Base-by-base conservation (phyloP, 108 stramenopile species). In the Cyclotella distinguenda region DNA sequence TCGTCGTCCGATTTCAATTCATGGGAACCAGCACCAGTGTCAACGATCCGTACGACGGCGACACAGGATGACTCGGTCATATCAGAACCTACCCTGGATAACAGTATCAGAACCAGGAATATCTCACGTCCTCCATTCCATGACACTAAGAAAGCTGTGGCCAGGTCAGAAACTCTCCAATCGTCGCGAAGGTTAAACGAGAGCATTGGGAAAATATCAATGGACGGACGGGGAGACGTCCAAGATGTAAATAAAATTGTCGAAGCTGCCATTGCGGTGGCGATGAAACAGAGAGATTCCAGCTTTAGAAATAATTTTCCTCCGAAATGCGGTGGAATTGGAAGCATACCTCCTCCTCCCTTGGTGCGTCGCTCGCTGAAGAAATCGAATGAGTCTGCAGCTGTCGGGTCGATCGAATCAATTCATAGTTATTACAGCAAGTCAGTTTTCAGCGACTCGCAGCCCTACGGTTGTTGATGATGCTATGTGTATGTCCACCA, bases 211-310 rank as follows among this genome's bases (percentile, higher is more conserved):
- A 55, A 55, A 25, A 55, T 55, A 22, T 18, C 54, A 6, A 35
- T 55, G 4, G 34, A 55, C 4, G 54, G 54, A 28, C 51, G 33
- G 10, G 51, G 51, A 6, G 33, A 52, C 33, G 4, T 28, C 2
- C 15, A 31, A 31, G 27, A 52, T 52, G 51, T 52, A 6, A 52
- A 52, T 52, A 31, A 52, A 11, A 52, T 52, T 8, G 51, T 48
- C 10, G 16, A 10, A 10, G 21, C 21, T 11, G 46, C 21, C 13
- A 48, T 55, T 4, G 54, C 54, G 34, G 54, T 35, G 22, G 54
- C 54, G 19, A 36, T 34, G 9, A 36, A 35, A 11, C 40, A 42
- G 40, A 42, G 40, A 42, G 16, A 16, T 42, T n/a, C n/a, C n/a
- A n/a, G n/a, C n/a, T n/a, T n/a, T n/a, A n/a, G n/a, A n/a, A n/a